Base-by-base conservation (phyloP, 2,329 filamentous ascomycete genomes). In the Aschersonia sp. region DNA sequence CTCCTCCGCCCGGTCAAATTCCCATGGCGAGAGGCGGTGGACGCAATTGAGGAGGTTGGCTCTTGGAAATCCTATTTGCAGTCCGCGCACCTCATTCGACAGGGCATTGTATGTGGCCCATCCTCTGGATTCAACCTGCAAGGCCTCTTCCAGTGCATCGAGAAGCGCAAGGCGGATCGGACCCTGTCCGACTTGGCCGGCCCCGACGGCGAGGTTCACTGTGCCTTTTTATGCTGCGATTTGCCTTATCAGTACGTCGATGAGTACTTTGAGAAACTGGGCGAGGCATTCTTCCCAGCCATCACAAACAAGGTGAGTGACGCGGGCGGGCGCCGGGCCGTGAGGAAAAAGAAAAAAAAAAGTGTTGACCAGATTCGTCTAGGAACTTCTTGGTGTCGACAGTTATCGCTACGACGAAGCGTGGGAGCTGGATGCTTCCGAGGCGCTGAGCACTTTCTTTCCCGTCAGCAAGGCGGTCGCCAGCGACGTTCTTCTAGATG, bases 201-300 rank as follows among this genome's bases (percentile, higher is more conserved):
- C 0, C 56, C 62, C 0, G 64, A 70, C 32, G 71, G 72, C 1
- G 60, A 67, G 45, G 63, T 73, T 2, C 66, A 72, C 50, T 76
- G 72, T 43, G 75, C 77, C 0, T 81, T 81, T 56, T 58, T 80
- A 4, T 81, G 77, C 59, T 80, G 77, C 49, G 78, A 82, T 48
- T 52, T 81, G 30, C 78, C 78, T 0, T 81, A 81, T 52, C 77
- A 81, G 55, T 81, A 81, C 50, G 69, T 81, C 43, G 64, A 69
- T 30, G 73, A 75, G 52, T 81, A 81, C 54, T 81, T 79, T 52
- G 65, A 72, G 30, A 78, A 77, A 53, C 61, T 80, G 9, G 68
- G 65, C 2, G 52, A 63, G 1, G 61, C 63, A 2, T 59, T 71
- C 44, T 79, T 79, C 54, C 70, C 66, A 2, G 58, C 67, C 0